Evolutionary conservation across 768 basidiomycete genomes (phyloP).

Genomic region (Sarcodon sp.): DNA sequence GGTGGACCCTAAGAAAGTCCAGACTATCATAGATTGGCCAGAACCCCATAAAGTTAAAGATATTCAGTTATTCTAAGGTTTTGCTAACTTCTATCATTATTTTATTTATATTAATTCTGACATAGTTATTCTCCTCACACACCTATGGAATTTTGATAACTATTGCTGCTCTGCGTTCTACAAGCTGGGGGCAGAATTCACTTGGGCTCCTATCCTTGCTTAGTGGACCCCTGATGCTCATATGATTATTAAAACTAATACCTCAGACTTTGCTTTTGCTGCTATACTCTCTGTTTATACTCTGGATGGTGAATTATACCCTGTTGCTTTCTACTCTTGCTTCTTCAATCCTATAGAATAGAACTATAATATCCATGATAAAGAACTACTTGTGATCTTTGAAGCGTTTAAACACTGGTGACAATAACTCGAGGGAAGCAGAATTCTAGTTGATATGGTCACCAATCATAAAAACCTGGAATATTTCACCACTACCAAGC

Average conservation of each 20-base stretch:
- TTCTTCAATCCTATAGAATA: slow-evolving; percentile 18
- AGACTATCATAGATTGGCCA: too few relatives aligned
- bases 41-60: too few relatives aligned
- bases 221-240: slow-evolving; percentile 6
- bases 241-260: slow-evolving; percentile 3
- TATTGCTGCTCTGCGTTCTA: slow-evolving; percentile 11
- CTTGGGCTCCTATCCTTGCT: slow-evolving; percentile 13
- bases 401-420: slow-evolving; percentile 20
- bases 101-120: too few relatives aligned
- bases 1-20: too few relatives aligned
- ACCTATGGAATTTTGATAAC: too few relatives aligned
- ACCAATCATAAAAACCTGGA: slow-evolving; percentile 22
- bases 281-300: slow-evolving; percentile 7
- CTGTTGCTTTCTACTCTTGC: slow-evolving; percentile 25
- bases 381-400: slow-evolving; percentile 37
- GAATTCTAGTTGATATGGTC: slow-evolving; percentile 10
- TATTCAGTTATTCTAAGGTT: too few relatives aligned
- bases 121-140: too few relatives aligned
- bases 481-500: slow-evolving; percentile 26
- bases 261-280: slow-evolving; percentile 10
- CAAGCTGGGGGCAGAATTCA: slow-evolving; percentile 14
- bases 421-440: slow-evolving; percentile 14
- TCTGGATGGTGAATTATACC: slow-evolving; percentile 14
- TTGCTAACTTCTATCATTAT: too few relatives aligned
- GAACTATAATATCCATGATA: slow-evolving; percentile 34